Evolutionary conservation across 148 eudicot genomes (phyloP).

Genomic region (Bassia scoparia): DNA sequence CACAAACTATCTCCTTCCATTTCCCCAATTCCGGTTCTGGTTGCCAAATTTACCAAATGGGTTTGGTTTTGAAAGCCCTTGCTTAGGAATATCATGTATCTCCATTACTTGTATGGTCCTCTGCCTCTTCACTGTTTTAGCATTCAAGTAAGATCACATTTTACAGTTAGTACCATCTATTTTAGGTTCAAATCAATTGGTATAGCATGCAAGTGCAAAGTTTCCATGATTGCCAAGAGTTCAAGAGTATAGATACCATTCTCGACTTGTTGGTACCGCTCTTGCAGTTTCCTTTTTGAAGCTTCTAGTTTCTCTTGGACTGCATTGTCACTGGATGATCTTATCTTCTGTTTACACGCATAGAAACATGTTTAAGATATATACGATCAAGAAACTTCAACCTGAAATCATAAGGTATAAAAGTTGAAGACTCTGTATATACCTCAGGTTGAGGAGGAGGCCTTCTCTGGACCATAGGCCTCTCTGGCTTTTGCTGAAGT

Average conservation of each 20-base stretch:
- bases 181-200: neutral
- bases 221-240: neutral
- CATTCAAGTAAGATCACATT: neutral
- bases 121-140: conserved; percentile 73
- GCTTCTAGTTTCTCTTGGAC: conserved; percentile 59
- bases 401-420: neutral
- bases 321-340: conserved; percentile 37
- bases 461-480: conserved; percentile 40
- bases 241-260: conserved; percentile 43
- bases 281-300: conserved; percentile 86
- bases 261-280: conserved; percentile 82
- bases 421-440: conserved; percentile 10
- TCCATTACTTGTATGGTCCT: conserved; percentile 89
- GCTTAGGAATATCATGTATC: conserved; percentile 78
- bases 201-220: too few species aligned
- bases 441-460: conserved; percentile 57
- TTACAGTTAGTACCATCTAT: neutral
- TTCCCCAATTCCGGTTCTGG: conserved; percentile 58
- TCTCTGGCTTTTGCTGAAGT: conserved; percentile 43
- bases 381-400: neutral
- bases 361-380: conserved; percentile 11
- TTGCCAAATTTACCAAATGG: conserved; percentile 52
- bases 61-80: conserved; percentile 44
- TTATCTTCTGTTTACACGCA: conserved; percentile 33
- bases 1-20: conserved; percentile 47